These are phyloP conservation scores for Backusella tarrabulga DNA, from an alignment of 192 early-diverging fungal genomes.

Conservation along the genomic window DNA sequence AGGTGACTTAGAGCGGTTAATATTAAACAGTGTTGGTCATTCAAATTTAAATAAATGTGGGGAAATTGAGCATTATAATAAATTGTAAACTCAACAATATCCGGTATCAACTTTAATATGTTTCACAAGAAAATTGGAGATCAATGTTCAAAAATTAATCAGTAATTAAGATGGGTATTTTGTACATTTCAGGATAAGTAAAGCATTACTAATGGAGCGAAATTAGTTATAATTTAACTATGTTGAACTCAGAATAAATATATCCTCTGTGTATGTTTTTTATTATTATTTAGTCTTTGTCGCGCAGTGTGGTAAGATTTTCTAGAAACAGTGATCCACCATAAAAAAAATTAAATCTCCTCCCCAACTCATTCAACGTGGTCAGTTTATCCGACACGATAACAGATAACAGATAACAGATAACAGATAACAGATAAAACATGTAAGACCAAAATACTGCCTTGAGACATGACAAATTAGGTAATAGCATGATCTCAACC, in stretches of 20 bases:
- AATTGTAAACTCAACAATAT: not conserved
- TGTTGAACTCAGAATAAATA: not conserved
- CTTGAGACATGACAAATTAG: not conserved
- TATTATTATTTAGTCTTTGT: not conserved
- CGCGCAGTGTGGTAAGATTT: not conserved
- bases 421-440: not conserved
- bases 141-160: not conserved
- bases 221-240: not conserved
- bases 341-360: not conserved
- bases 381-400: not conserved
- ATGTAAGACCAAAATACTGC: not conserved
- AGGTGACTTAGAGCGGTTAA: too few species aligned
- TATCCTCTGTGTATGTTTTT: not conserved
- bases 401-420: not conserved
- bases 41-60: not conserved
- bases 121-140: not conserved
- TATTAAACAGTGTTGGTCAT: too few species aligned
- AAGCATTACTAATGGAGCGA: too few species aligned
- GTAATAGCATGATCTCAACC: not conserved
- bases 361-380: not conserved
- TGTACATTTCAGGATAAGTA: not conserved
- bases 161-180: not conserved
- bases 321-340: not conserved
- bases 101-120: not conserved
- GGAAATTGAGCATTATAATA: not conserved